These are phyloP conservation scores for Aspergillus fijiensis DNA, from an alignment of 2,329 filamentous ascomycete genomes.

Conservation along the genomic window DNA sequence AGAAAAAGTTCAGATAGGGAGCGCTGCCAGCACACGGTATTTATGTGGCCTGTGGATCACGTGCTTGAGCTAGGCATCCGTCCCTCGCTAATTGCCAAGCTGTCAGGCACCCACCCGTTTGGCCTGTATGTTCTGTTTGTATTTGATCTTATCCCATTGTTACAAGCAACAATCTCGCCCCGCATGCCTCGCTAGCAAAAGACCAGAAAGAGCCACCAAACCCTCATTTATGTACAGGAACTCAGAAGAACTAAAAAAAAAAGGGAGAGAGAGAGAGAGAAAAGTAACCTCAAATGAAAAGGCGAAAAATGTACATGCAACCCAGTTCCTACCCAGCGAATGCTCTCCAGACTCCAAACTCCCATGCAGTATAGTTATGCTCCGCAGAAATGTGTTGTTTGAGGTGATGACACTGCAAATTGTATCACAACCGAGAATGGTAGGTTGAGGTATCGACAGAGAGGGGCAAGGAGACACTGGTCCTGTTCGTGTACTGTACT, in stretches of 20 bases:
- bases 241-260: neutral
- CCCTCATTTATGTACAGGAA: too few relatives aligned
- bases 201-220: neutral
- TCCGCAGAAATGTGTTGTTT: neutral
- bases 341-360: neutral
- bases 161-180: neutral
- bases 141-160: too few relatives aligned
- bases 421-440: neutral
- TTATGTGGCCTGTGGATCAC: slow-evolving; percentile 33
- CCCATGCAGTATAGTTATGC: neutral
- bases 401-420: neutral
- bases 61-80: slow-evolving; percentile 29
- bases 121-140: too few relatives aligned
- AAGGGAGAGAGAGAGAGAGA: neutral
- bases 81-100: slow-evolving; percentile 8
- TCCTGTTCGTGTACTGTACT: neutral
- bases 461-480: neutral
- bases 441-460: neutral
- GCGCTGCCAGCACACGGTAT: slow-evolving; percentile 12
- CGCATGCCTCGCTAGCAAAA: neutral
- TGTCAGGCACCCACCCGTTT: too few relatives aligned
- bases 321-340: neutral
- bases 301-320: neutral
- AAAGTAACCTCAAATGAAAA: too few relatives aligned
- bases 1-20: slow-evolving; percentile 23